Conservation (phyloP, 2,329 filamentous ascomycete species). For the Colletotrichum sidae region DNA sequence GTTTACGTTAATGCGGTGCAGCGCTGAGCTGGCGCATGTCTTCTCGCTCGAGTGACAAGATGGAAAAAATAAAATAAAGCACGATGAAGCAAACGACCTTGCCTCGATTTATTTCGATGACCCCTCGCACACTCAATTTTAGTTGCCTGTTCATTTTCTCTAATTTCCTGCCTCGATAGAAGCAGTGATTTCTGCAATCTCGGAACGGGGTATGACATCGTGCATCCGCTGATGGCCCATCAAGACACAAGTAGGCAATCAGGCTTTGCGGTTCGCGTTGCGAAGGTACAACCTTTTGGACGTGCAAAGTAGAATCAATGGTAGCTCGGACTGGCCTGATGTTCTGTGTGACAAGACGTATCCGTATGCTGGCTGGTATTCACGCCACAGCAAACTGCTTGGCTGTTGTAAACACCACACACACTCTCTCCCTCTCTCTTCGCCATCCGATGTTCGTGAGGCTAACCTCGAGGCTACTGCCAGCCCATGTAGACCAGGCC, state of each 20-base stretch:
- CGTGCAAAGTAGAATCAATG: too few species aligned
- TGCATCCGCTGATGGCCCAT: too few species aligned
- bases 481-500: neutral
- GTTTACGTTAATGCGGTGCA: constrained; percentile 7
- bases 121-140: constrained; percentile 21
- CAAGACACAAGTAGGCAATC: neutral
- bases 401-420: too few species aligned
- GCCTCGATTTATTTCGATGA: constrained; percentile 25
- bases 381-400: too few species aligned
- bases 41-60: neutral
- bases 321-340: too few species aligned
- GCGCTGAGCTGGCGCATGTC: constrained; percentile 25
- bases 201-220: neutral
- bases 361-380: too few species aligned
- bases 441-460: neutral
- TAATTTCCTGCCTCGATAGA: constrained; percentile 15
- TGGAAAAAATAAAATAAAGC: constrained; percentile 5
- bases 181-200: constrained; percentile 21
- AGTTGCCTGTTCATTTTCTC: constrained; percentile 18
- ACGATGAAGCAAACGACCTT: constrained; percentile 27
- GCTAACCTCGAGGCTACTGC: neutral
- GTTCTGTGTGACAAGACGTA: too few species aligned
- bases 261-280: too few species aligned
- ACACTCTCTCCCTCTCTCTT: neutral
- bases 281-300: too few species aligned